Evolutionary conservation across 1,284 basidiomycete species (phyloP).

Genomic region (Schizopora paradoxa): DNA sequence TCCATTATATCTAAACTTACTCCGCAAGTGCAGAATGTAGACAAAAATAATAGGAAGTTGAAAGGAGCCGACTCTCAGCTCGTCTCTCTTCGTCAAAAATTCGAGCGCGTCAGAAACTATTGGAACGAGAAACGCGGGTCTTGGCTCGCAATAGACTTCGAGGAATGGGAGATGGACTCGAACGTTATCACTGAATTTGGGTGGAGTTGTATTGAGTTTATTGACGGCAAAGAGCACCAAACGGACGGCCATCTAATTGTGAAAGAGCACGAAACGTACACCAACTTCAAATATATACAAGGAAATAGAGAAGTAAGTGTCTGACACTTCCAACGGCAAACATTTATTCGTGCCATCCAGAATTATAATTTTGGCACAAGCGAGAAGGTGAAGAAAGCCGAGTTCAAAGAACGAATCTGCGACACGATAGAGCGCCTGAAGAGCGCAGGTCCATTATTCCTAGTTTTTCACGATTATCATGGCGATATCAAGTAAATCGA

Average conservation of each 20-base stretch:
- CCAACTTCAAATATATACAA: constrained; percentile 57
- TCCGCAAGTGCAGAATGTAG: constrained; percentile 46
- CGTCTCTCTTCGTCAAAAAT: constrained; percentile 48
- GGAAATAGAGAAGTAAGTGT: constrained; percentile 52
- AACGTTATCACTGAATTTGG: constrained; percentile 70
- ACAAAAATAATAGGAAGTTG: constrained; percentile 71
- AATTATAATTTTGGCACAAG: constrained; percentile 63
- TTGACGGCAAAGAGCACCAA: constrained; percentile 39
- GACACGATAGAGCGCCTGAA: constrained; percentile 41
- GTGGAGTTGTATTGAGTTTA: constrained; percentile 58
- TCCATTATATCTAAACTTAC: constrained; percentile 2
- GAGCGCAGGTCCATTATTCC: constrained; percentile 57
- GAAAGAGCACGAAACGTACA: constrained; percentile 50
- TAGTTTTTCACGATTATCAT: constrained; percentile 72
- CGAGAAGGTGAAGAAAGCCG: constrained; percentile 42
- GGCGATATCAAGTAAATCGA: constrained; percentile 64
- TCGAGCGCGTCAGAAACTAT: constrained; percentile 61
- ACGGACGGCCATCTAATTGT: constrained; percentile 61
- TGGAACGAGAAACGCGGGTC: constrained; percentile 57
- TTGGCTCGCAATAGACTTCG: constrained; percentile 76
- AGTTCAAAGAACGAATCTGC: constrained; percentile 49
- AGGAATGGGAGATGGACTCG: constrained; percentile 74
- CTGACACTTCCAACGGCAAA: neutral
- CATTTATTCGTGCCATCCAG: constrained; percentile 31
- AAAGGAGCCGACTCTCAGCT: constrained; percentile 53